Conservation (phyloP, 202 grass and related monocot genomes). For the Musa balbisiana region DNA sequence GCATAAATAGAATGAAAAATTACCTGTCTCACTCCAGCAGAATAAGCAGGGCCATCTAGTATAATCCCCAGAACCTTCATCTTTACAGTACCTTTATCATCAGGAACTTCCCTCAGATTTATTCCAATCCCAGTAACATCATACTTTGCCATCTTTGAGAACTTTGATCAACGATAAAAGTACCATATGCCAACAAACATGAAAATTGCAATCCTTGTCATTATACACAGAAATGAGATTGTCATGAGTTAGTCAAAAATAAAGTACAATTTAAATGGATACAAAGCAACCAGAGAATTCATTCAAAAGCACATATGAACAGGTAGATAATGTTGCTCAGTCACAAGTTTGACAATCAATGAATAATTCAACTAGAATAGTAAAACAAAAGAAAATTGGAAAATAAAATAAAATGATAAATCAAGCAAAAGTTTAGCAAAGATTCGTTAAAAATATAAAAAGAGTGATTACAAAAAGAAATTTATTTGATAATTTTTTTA, state of each 20-base stretch:
- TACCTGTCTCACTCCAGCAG: slow-evolving; percentile 78
- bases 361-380: neutral
- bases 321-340: too few species aligned
- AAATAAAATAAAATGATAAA: neutral
- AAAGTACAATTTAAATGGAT: slow-evolving; percentile 20
- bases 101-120: slow-evolving; percentile 82
- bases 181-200: slow-evolving; percentile 42
- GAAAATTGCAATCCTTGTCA: slow-evolving; percentile 45
- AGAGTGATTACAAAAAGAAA: neutral
- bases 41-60: slow-evolving; percentile 82
- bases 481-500: neutral
- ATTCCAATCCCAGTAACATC: slow-evolving; percentile 85
- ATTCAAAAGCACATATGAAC: neutral
- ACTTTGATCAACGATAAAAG: slow-evolving; percentile 49
- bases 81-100: slow-evolving; percentile 53
- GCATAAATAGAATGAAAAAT: neutral
- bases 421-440: neutral
- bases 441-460: neutral
- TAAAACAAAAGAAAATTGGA: neutral
- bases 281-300: neutral
- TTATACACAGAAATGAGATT: slow-evolving; percentile 10
- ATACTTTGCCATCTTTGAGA: slow-evolving; percentile 94
- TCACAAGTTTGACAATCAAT: neutral
- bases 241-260: neutral
- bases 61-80: slow-evolving; percentile 88